A percentile compares a stretch with the other conserved stretches of the same genome.
phyloP scores from a whole-genome alignment of 169 alveolate genomes.

The Babesia divergens region DNA sequence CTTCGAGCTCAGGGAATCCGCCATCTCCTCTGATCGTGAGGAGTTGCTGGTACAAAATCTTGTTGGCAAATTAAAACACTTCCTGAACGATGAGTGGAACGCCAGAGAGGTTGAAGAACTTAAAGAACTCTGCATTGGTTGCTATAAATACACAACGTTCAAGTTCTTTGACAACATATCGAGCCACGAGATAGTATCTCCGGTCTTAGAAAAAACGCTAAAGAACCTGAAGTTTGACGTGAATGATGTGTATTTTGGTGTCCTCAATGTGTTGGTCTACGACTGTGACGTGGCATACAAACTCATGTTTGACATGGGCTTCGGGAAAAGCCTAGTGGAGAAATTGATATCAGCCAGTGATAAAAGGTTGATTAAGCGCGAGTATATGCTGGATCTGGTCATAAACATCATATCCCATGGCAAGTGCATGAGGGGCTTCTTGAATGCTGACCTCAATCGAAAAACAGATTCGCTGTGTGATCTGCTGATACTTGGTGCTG shows the following conservation, averaged over 20 bases:
- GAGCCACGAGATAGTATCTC: neutral
- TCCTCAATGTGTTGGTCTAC: neutral
- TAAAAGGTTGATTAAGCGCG: neutral
- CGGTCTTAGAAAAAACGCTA: neutral
- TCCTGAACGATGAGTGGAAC: neutral
- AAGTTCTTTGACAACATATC: conserved; percentile 17
- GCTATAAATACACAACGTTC: conserved; percentile 19
- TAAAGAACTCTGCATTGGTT: neutral
- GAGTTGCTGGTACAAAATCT: neutral
- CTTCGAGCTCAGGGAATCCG: conserved; percentile 16
- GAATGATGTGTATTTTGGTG: neutral
- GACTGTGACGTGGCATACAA: conserved; percentile 26
- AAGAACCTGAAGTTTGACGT: neutral
- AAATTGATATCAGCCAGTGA: neutral
- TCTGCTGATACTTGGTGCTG: conserved; percentile 3
- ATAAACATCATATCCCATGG: conserved; percentile 21
- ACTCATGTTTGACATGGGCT: conserved; percentile 29
- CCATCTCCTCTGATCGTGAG: neutral
- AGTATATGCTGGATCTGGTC: neutral
- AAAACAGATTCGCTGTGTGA: conserved; percentile 12
- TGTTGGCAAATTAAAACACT: neutral
- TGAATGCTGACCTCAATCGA: neutral
- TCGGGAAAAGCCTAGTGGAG: neutral
- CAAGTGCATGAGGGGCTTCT: conserved; percentile 17
- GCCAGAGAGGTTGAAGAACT: neutral